These are phyloP conservation scores for Dichotomopilus funicola DNA, from an alignment of 2,329 filamentous ascomycete species.

Conservation along the genomic window DNA sequence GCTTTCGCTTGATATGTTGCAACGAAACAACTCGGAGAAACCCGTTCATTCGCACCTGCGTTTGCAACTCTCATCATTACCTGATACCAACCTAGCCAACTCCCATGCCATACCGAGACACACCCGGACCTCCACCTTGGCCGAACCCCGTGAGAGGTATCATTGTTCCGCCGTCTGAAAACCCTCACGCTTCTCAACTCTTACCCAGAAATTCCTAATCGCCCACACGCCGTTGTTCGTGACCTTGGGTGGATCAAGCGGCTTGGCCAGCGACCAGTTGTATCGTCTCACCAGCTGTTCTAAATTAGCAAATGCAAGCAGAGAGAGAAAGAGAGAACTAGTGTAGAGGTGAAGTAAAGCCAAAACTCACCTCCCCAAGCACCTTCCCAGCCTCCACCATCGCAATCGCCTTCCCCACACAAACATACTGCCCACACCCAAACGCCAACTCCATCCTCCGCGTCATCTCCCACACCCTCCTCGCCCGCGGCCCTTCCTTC, in stretches of 20 bases:
- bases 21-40: no score
- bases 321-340: neutral
- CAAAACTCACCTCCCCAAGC: constrained; percentile 10
- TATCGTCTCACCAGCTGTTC: constrained; percentile 16
- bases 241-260: constrained; percentile 7
- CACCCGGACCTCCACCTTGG: no score
- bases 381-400: constrained; percentile 16
- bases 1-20: no score
- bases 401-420: constrained; percentile 13
- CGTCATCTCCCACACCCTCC: constrained; percentile 4
- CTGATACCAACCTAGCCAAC: no score
- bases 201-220: constrained; percentile 12
- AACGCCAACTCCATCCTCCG: constrained; percentile 13
- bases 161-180: neutral
- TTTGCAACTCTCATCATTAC: no score
- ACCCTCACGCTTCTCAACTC: constrained; percentile 10
- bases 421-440: constrained; percentile 17
- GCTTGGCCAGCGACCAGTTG: constrained; percentile 15
- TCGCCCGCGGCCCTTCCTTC: neutral
- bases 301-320: neutral
- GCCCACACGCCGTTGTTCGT: constrained; percentile 7
- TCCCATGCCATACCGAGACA: no score
- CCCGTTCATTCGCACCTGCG: no score
- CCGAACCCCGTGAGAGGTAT: neutral
- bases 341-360: neutral